phyloP scores from a whole-genome alignment of 2,329 filamentous ascomycete genomes.

The Chaetothyriales sp. region DNA sequence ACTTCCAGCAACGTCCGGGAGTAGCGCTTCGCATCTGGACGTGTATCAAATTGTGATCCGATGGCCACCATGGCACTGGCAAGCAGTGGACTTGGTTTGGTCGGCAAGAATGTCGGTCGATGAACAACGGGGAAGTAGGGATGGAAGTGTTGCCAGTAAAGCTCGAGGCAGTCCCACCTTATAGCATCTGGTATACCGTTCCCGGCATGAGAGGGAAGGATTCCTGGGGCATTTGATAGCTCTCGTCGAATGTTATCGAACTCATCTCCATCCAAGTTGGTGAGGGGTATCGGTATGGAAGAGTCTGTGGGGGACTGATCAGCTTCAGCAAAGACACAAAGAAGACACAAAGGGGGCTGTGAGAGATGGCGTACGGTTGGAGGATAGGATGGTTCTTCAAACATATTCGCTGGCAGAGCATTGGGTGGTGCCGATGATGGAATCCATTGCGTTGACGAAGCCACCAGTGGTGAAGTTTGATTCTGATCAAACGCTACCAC shows the following conservation, averaged over 20 bases:
- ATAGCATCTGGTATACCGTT: conserved; percentile 25
- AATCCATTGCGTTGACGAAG: conserved; percentile 12
- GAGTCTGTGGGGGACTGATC: conserved; percentile 22
- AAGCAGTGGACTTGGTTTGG: conserved; percentile 22
- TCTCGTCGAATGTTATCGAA: conserved; percentile 27
- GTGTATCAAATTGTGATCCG: conserved; percentile 24
- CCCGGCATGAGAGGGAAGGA: conserved; percentile 22
- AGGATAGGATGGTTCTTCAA: conserved; percentile 15
- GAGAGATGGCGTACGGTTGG: conserved; percentile 16
- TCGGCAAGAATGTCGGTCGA: conserved; percentile 22
- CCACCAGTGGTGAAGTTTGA: conserved; percentile 14
- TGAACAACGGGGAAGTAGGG: conserved; percentile 25
- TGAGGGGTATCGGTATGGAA: conserved; percentile 28
- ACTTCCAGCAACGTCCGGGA: conserved; percentile 23
- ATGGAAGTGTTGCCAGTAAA: conserved; percentile 26
- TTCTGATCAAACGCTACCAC: conserved; percentile 14
- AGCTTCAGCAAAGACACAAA: conserved; percentile 18
- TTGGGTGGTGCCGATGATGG: conserved; percentile 16
- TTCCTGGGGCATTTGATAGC: conserved; percentile 23
- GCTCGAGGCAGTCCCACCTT: conserved; percentile 26
- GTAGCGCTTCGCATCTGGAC: conserved; percentile 24
- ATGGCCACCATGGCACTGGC: conserved; percentile 25
- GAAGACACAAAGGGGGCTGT: no score
- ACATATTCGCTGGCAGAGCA: conserved; percentile 14
- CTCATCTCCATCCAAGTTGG: conserved; percentile 27